Base-by-base conservation (phyloP, 768 basidiomycete species). In the Auriscalpium microsporum region DNA sequence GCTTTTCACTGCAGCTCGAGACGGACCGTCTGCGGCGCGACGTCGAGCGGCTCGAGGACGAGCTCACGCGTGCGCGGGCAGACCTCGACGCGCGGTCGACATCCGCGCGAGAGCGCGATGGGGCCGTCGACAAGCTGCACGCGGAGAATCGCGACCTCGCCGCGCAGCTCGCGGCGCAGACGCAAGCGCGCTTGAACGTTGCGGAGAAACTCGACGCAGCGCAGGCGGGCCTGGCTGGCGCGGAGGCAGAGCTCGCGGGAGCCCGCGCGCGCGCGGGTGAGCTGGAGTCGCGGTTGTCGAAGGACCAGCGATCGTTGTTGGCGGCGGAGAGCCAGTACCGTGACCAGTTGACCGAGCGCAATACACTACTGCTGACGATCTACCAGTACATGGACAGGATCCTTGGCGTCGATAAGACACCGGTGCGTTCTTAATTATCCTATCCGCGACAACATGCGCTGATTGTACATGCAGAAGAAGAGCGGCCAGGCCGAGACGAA, bases 371-470 rank as follows among this genome's bases (percentile, higher is more conserved):
- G 52, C 73, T 96, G 62, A 92, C 91, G 8, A 90, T 96, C 28
- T 96, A 92, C 68, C 93, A 96, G 71, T 94, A 94, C 66, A 80
- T 95, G 77, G 94, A 96, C 63, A 90, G 87, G 74, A 92, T 96
- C 61, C 75, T 94, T 16, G 93, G 93, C 1, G 85, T 90, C 19
- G 90, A 93, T 65, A 90, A 86, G 75, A 87, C 86, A 0, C 83
- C 87, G 40, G 88, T 91, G 61, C 62, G 87, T 75, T 16, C 34
- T 6, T 10, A 37, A 56, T 33, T 38, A 21, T 0, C 14, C 4
- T 19, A 48, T 19, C 45, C 1, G 48, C 37, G 49, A 33, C 37
- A 47, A 58, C 35, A 53, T 3, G 13, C 42, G 57, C 34, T 50
- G 19, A 44, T 57, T 44, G 28, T 35, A 21, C 28, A n/a, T 56